A percentile compares a stretch with the other conserved stretches of the same genome.
Conservation (phyloP, 768 basidiomycete genomes). For the Calocybe cyanea region DNA sequence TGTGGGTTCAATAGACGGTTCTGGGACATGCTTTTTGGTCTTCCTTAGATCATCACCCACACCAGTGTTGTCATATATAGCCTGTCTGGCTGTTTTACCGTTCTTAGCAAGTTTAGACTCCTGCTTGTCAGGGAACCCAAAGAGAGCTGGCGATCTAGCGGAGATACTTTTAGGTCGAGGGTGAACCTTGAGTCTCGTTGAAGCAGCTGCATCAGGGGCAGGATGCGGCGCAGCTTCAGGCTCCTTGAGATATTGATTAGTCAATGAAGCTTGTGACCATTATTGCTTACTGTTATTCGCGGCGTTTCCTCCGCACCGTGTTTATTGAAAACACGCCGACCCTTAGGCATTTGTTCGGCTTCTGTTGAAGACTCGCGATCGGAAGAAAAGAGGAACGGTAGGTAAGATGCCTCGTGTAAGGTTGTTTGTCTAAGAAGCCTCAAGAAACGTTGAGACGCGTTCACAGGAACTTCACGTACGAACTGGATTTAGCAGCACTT, state of each 20-base stretch:
- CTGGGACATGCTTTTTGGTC: conserved; percentile 11
- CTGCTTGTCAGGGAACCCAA: conserved; percentile 20
- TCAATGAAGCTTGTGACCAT: neutral
- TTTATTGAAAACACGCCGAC: conserved; percentile 54
- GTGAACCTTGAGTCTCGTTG: conserved; percentile 14
- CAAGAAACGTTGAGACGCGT: neutral
- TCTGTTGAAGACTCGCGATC: conserved; percentile 21
- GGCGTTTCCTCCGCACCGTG: conserved; percentile 41
- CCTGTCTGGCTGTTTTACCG: conserved; percentile 37
- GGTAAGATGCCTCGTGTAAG: conserved; percentile 58
- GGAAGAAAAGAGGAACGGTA: conserved; percentile 59
- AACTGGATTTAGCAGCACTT: conserved; percentile 13
- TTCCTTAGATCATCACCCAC: conserved; percentile 49
- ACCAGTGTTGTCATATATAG: conserved; percentile 42
- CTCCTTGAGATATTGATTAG: conserved; percentile 14
- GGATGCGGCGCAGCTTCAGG: conserved; percentile 12
- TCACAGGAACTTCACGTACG: conserved; percentile 16
- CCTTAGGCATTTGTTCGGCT: conserved; percentile 30
- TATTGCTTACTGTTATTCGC: conserved; percentile 18
- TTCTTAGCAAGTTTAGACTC: conserved; percentile 22
- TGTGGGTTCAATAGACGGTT: conserved; percentile 6
- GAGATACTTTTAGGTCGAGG: conserved; percentile 22
- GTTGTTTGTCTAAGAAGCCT: conserved; percentile 24
- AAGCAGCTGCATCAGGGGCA: conserved; percentile 3
- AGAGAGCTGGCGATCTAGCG: conserved; percentile 17